Conservation (phyloP, 1,284 basidiomycete species). For the Apiotrichum mycotoxinovorans region DNA sequence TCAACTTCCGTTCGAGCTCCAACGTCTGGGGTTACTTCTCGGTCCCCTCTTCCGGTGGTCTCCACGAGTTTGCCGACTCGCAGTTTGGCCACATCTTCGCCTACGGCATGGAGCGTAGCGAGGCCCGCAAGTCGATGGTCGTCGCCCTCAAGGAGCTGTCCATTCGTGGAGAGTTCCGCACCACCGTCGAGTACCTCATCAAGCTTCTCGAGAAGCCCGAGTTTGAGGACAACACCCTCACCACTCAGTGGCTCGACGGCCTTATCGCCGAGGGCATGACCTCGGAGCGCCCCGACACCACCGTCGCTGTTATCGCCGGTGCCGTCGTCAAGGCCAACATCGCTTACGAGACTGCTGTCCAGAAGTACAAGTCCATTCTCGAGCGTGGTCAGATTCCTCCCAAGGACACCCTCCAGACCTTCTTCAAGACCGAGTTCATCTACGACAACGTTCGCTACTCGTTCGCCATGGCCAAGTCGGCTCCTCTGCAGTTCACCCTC, state of each 20-base stretch:
- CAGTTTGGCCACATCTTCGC: slow-evolving; percentile 99
- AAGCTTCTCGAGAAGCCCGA: slow-evolving; percentile 94
- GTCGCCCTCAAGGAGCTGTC: slow-evolving; percentile 97
- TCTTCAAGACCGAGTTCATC: slow-evolving; percentile 96
- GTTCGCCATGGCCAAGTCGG: slow-evolving; percentile 91
- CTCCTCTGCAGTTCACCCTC: slow-evolving; percentile 82
- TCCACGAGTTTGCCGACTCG: slow-evolving; percentile 98
- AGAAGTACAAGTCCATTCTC: slow-evolving; percentile 90
- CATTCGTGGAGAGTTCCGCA: slow-evolving; percentile 98
- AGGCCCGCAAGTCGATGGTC: slow-evolving; percentile 99
- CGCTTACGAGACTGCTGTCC: slow-evolving; percentile 81
- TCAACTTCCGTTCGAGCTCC: slow-evolving; percentile 98
- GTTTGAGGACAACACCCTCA: slow-evolving; percentile 96
- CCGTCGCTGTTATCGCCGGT: slow-evolving; percentile 91
- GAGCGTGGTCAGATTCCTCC: slow-evolving; percentile 96
- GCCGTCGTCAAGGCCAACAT: slow-evolving; percentile 95
- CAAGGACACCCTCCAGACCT: slow-evolving; percentile 91
- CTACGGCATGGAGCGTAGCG: slow-evolving; percentile 92
- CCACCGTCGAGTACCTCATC: slow-evolving; percentile 98
- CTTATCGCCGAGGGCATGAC: slow-evolving; percentile 92
- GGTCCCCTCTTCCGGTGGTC: slow-evolving; percentile 87
- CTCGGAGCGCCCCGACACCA: slow-evolving; percentile 89
- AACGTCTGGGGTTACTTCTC: slow-evolving; percentile 99
- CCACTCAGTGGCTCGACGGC: slow-evolving; percentile 97
- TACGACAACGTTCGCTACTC: slow-evolving; percentile 95